Evolutionary conservation across 805 yeast species (phyloP), one percentile per base, ranked within the genome.

Genomic region (Zygosaccharomyces bailii): DNA sequence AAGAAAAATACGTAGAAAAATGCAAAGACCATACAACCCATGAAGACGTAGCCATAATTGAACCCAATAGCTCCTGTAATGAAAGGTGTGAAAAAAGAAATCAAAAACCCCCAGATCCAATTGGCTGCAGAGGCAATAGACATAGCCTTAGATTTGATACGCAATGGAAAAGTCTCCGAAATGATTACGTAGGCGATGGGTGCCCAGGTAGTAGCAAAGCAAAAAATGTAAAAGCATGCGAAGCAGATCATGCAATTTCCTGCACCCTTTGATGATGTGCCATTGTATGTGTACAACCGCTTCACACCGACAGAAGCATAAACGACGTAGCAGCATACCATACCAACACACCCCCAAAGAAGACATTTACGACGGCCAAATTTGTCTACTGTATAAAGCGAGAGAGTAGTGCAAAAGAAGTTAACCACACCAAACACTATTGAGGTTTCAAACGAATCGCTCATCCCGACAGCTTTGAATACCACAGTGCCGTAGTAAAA

Each of bases 161-260:
- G 77, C 58, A 82, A 72, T 65, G 90, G 89, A 67, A 79, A 83
- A 32, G 81, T 73, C 67, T 84, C 89, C 31, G 88, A 78, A 31
- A 80, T 75, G 55, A 82, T 79, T 44, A 80, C 81, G 67, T 73
- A 83, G 38, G 78, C 80, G 58, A 78, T 76, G 60, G 87, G 86
- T 52, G 87, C 89, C 89, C 89, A 84, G 18, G 87, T 79, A 39
- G 82, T 76, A 25, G 89, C 89, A 58, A 83, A 84, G 72, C 75
- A 81, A 76, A 82, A 82, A 49, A 84, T 80, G 71, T 72, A 84
- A 60, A 84, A 70, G 71, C 87, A 81, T 17, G 88, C 75, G 54
- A 84, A 74, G 67, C 79, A 78, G 64, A 83, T 81, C 87, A 83
- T 80, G 46, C 79, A 83, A 61, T 79, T 67, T 68, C 88, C 88